Conservation (phyloP, 306 rosid species). For the Vachellia pachyceras region DNA sequence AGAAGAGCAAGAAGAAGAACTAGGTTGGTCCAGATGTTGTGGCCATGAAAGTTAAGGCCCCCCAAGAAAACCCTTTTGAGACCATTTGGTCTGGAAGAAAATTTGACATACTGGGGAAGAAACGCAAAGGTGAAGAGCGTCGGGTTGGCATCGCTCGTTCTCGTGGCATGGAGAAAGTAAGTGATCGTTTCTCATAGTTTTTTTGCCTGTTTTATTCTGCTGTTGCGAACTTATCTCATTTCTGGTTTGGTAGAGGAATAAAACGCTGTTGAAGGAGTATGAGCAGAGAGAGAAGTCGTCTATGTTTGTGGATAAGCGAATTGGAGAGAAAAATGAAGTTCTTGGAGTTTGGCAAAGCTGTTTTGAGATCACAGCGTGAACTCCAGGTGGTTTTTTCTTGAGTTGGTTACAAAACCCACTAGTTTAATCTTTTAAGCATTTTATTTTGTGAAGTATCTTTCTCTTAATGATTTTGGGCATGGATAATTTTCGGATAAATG, state of each 20-base stretch:
- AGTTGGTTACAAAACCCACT: background rate
- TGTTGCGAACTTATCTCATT: background rate
- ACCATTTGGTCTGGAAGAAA: slow-evolving; percentile 79
- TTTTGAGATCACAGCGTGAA: slow-evolving; percentile 84
- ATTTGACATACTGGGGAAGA: slow-evolving; percentile 80
- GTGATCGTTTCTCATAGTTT: background rate
- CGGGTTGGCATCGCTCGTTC: slow-evolving; percentile 85
- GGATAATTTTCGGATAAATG: background rate
- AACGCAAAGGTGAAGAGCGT: slow-evolving; percentile 83
- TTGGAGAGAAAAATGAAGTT: slow-evolving; percentile 69
- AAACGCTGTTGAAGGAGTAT: slow-evolving; percentile 82
- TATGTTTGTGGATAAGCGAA: slow-evolving; percentile 73
- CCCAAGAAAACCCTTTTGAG: slow-evolving; percentile 68
- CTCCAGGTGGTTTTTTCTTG: slow-evolving; percentile 57
- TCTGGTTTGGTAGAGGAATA: slow-evolving; percentile 63
- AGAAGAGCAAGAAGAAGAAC: slow-evolving; percentile 49
- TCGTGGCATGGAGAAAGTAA: slow-evolving; percentile 65
- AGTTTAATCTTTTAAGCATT: background rate
- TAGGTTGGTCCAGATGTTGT: slow-evolving; percentile 58
- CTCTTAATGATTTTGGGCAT: background rate
- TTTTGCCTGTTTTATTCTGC: background rate
- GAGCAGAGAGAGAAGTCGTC: slow-evolving; percentile 70
- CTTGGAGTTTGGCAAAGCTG: slow-evolving; percentile 88
- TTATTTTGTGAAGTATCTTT: background rate
- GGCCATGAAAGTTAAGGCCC: slow-evolving; percentile 72